Conservation (phyloP, 805 yeast genomes). For the Starmerella potacharoeniae region DNA sequence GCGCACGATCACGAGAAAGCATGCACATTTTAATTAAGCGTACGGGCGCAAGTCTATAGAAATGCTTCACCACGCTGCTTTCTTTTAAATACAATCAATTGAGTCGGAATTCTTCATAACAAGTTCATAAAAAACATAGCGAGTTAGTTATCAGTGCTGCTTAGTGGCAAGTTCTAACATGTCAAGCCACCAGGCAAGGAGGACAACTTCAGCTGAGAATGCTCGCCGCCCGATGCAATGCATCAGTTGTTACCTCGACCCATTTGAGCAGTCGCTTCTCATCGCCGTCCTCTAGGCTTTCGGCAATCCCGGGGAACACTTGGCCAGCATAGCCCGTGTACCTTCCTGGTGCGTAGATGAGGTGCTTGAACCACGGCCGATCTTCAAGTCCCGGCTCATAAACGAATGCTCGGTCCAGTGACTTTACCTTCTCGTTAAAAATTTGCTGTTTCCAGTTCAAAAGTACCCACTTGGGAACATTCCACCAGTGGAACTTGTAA, state of each 20-base stretch:
- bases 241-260: slow-evolving; percentile 29
- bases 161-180: too few species aligned
- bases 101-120: not conserved
- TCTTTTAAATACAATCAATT: too few species aligned
- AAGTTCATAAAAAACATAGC: not conserved
- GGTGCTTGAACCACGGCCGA: slow-evolving; percentile 49
- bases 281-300: slow-evolving; percentile 41
- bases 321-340: slow-evolving; percentile 54
- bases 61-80: too few species aligned
- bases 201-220: not conserved
- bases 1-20: not conserved
- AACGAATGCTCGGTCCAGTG: slow-evolving; percentile 38
- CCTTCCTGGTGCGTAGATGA: slow-evolving; percentile 48
- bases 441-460: slow-evolving; percentile 21
- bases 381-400: slow-evolving; percentile 39
- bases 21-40: not conserved
- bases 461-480: slow-evolving; percentile 34
- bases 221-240: slow-evolving; percentile 11
- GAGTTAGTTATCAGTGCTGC: too few species aligned
- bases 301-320: slow-evolving; percentile 43
- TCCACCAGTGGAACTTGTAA: slow-evolving; percentile 26
- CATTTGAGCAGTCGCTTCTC: slow-evolving; percentile 31
- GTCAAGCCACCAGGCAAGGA: not conserved
- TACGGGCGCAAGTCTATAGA: too few species aligned
- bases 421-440: slow-evolving; percentile 34